Percentiles rank a stretch among this genome's conserved stretches.
phyloP scores from a whole-genome alignment of 2,329 filamentous ascomycete species.

The Ceratocystis colombiana region DNA sequence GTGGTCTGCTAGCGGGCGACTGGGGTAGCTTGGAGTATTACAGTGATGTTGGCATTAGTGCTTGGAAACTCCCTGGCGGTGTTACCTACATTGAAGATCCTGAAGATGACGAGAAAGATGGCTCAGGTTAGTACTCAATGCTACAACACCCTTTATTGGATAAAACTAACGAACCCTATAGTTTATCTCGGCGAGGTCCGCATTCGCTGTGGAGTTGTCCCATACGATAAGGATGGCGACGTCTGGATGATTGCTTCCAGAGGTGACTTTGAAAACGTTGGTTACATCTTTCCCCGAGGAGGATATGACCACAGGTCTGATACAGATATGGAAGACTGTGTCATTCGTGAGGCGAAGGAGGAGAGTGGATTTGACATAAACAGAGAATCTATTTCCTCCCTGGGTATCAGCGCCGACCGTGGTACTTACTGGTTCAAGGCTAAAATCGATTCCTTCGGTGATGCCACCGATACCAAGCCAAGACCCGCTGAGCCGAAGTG shows the following conservation, averaged over 20 bases:
- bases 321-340: not conserved
- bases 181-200: not conserved
- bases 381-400: not conserved
- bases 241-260: conserved; percentile 1
- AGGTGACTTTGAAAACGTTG: not conserved
- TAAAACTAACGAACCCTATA: not conserved
- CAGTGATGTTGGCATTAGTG: not conserved
- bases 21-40: not conserved
- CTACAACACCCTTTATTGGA: not conserved
- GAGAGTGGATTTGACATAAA: not conserved
- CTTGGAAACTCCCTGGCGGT: not conserved
- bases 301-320: not conserved
- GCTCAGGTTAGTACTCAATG: not conserved
- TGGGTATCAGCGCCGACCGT: not conserved
- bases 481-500: not conserved
- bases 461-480: not conserved
- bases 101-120: not conserved
- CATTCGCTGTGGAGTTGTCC: not conserved
- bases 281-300: not conserved
- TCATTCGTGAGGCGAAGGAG: not conserved
- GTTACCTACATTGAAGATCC: not conserved
- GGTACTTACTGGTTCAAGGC: not conserved
- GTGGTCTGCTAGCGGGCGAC: not conserved
- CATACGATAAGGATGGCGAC: not conserved
- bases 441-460: not conserved